Conservation (phyloP, 345 rosid genomes). For the Arabidopsis arenosa region DNA sequence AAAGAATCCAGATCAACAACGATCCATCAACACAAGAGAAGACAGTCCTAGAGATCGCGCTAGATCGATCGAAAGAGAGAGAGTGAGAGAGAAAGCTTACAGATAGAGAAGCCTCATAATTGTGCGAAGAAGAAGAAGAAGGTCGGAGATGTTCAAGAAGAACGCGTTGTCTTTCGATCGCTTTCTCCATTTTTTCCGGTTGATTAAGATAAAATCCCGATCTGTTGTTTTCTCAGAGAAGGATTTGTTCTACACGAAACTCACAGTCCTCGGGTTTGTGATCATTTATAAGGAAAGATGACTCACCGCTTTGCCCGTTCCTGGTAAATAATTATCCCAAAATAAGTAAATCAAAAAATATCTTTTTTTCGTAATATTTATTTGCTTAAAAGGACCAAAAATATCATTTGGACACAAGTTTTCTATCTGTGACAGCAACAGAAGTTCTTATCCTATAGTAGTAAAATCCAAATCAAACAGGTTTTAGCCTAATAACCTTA, state of each 20-base stretch:
- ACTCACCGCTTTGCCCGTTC: slow-evolving; percentile 26
- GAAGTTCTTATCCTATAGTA: not conserved
- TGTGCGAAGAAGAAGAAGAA: slow-evolving; percentile 53
- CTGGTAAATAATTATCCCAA: slow-evolving; percentile 16
- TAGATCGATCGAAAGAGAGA: not conserved
- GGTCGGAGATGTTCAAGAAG: slow-evolving; percentile 92
- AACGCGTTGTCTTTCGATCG: slow-evolving; percentile 81
- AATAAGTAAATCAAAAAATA: not conserved
- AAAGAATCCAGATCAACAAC: slow-evolving; percentile 24
- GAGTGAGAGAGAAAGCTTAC: slow-evolving; percentile 50
- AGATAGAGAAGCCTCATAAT: slow-evolving; percentile 61
- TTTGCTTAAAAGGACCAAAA: slow-evolving; percentile 4
- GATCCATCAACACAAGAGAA: not conserved
- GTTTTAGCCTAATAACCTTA: slow-evolving; percentile 1
- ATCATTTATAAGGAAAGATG: slow-evolving; percentile 34
- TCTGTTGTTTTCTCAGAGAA: slow-evolving; percentile 2
- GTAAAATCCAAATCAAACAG: slow-evolving; percentile 12
- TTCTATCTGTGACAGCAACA: not conserved
- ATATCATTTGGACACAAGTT: slow-evolving; percentile 2
- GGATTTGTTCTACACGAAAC: slow-evolving; percentile 37
- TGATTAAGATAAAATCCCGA: not conserved
- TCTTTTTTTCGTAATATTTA: not conserved
- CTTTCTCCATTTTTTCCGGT: slow-evolving; percentile 67
- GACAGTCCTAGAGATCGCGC: slow-evolving; percentile 13
- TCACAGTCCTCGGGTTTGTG: not conserved